Base-by-base conservation (phyloP, 768 basidiomycete species). In the Chalciporus pseudorubinellus region DNA sequence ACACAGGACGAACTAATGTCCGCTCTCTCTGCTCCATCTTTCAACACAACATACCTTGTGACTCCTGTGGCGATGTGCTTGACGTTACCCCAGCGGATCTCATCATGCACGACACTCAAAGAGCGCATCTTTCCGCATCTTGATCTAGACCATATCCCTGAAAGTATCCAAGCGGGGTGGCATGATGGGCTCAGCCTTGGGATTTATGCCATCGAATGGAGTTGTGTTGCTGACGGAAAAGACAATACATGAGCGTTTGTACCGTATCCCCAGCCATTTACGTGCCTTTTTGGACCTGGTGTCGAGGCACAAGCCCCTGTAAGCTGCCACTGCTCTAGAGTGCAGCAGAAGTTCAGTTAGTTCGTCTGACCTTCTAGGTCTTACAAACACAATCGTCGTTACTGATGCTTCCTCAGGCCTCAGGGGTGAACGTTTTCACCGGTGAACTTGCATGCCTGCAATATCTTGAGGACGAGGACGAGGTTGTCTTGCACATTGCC, bases 91-190 rank as follows among this genome's bases (percentile, higher is more conserved):
- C 19, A 18, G 3, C 29, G 41, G 8, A 26, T 64, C 7, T 51
- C 50, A n/a, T 47, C 44, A 28, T 74, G 69, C 55, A 53, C 68
- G n/a, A 13, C 42, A 16, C 44, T 62, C 6, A 26, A 66, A 26
- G 38, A 48, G 46, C 55, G 58, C 40, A 59, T 74, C 38, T 72
- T 63, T 43, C 68, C 72, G 3, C 73, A 74, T 46, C 71, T 74
- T 10, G 71, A 71, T 52, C 41, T 74, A 24, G 72, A 74, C 52
- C 72, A 72, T 46, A 44, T 74, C 21, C 44, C 59, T 11, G 71
- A 72, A 51, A 64, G 61, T 41, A 36, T 67, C 18, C 63, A 53
- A 38, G 50, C 54, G 13, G 72, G 72, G 19, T 58, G 57, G 50
- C 40, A 46, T 28, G 60, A 70, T n/a, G 68, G 65, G 29, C 44